These are phyloP conservation scores for Salix suchowensis DNA, from an alignment of 345 rosid genomes.

Conservation along the genomic window DNA sequence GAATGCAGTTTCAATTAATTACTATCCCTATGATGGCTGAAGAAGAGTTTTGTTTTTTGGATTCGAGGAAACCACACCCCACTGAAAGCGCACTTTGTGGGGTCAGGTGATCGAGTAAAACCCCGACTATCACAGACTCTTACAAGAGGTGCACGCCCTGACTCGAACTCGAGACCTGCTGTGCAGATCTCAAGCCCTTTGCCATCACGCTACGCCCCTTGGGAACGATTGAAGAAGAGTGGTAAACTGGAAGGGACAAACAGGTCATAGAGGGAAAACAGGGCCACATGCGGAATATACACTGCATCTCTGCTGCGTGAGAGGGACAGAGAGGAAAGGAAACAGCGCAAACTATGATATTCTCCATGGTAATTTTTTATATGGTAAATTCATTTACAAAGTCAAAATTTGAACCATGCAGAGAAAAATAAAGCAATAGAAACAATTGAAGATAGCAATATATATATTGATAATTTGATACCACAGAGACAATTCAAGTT, in stretches of 20 bases:
- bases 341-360: neutral
- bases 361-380: neutral
- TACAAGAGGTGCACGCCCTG: too few species aligned
- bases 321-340: neutral
- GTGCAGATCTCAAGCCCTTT: too few species aligned
- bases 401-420: neutral
- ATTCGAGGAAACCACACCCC: too few species aligned
- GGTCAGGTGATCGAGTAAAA: too few species aligned
- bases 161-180: too few species aligned
- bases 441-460: neutral
- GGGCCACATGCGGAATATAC: neutral
- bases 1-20: neutral
- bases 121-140: too few species aligned
- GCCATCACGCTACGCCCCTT: rapidly evolving
- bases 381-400: neutral
- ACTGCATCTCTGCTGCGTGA: neutral
- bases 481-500: neutral
- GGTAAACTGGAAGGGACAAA: neutral
- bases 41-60: neutral
- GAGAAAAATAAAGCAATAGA: neutral
- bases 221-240: neutral
- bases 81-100: too few species aligned
- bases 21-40: neutral
- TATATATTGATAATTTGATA: neutral
- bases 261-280: neutral